Evolutionary conservation across 2,329 filamentous ascomycete genomes (phyloP).

Genomic region (Cryphonectria radicalis): DNA sequence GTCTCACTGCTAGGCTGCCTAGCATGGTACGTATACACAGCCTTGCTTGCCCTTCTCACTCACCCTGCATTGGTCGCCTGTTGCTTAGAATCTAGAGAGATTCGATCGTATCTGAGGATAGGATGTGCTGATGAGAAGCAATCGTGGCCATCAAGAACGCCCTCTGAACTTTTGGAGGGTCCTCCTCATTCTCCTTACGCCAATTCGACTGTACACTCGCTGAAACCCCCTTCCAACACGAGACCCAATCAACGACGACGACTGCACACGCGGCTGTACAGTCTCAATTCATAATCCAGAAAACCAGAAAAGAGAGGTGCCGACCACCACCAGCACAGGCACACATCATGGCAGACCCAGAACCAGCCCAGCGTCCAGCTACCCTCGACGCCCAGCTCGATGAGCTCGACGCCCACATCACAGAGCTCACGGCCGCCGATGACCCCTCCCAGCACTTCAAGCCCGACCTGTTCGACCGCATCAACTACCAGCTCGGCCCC

Average conservation of each 20-base stretch:
- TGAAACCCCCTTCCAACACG: background rate
- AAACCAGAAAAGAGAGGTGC: background rate
- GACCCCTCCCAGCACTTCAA: slow-evolving; percentile 49
- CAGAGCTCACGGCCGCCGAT: slow-evolving; percentile 45
- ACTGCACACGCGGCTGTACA: background rate
- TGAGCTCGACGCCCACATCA: slow-evolving; percentile 59
- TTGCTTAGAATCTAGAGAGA: background rate
- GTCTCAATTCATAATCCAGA: background rate
- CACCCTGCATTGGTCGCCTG: background rate
- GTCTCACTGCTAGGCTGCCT: background rate
- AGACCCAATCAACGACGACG: background rate
- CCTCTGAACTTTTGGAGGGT: too few species aligned
- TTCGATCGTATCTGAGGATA: background rate
- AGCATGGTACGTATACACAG: background rate
- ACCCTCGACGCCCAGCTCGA: slow-evolving; percentile 40
- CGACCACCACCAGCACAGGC: background rate
- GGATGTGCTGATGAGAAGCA: background rate
- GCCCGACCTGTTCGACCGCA: slow-evolving; percentile 56
- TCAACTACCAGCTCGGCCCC: slow-evolving; percentile 29
- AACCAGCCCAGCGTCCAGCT: slow-evolving; percentile 6
- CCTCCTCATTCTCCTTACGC: background rate
- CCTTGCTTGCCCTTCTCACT: background rate
- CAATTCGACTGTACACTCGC: background rate
- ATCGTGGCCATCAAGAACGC: background rate
- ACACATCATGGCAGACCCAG: slow-evolving; percentile 20